These are phyloP conservation scores for Glaciozyma antarctica DNA, from an alignment of 768 basidiomycete species.

Conservation along the genomic window DNA sequence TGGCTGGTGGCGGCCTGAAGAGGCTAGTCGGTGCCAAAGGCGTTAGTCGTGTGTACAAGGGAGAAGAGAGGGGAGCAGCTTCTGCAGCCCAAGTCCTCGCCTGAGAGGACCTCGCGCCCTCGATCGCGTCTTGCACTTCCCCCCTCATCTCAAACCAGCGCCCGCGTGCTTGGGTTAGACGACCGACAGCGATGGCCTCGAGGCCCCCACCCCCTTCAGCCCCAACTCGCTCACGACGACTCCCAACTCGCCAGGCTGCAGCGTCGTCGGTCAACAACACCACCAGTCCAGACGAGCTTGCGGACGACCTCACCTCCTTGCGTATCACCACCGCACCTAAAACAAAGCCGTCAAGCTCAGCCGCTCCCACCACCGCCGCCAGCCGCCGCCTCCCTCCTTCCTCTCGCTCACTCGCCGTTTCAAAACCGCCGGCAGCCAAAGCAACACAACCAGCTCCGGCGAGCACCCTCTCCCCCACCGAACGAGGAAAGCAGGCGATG, in stretches of 20 bases:
- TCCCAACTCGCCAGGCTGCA: not conserved
- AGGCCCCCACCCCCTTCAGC: not conserved
- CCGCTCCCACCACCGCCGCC: not conserved
- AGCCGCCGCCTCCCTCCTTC: not conserved
- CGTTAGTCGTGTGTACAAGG: no score
- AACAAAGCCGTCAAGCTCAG: not conserved
- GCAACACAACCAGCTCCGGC: not conserved
- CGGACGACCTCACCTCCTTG: not conserved
- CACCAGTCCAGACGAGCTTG: slow-evolving; percentile 7
- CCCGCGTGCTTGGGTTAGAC: no score
- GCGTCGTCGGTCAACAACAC: not conserved
- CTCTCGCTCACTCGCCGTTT: not conserved
- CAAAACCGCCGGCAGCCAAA: not conserved
- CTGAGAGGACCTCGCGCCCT: no score
- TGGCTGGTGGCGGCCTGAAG: no score
- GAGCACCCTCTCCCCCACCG: not conserved
- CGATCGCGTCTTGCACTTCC: no score
- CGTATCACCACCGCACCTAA: not conserved
- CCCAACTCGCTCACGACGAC: not conserved
- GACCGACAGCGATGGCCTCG: no score
- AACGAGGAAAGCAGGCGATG: slow-evolving; percentile 20
- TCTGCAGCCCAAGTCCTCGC: no score
- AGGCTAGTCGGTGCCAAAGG: not conserved
- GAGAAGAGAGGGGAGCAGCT: no score
- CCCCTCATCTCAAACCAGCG: no score